These are phyloP conservation scores for Euphorbia tirucalli DNA, from an alignment of 345 rosid genomes.

Conservation along the genomic window DNA sequence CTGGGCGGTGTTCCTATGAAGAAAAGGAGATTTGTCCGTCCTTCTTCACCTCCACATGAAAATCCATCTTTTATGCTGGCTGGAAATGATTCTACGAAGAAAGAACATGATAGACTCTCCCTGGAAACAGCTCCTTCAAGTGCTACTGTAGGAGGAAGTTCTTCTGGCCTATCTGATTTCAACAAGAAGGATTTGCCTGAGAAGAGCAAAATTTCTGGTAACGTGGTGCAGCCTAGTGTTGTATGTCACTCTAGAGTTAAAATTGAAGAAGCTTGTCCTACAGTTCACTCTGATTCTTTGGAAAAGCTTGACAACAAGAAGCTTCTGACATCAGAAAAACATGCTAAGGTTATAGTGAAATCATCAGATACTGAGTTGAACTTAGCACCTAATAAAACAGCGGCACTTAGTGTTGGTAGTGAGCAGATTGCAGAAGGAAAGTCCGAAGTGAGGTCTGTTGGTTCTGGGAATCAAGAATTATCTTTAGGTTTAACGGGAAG, in stretches of 20 bases:
- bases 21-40: constrained; percentile 62
- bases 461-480: constrained; percentile 33
- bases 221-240: constrained; percentile 9
- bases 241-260: constrained; percentile 25
- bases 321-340: constrained; percentile 22
- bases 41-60: constrained; percentile 38
- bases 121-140: constrained; percentile 27
- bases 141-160: constrained; percentile 26
- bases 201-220: constrained; percentile 9
- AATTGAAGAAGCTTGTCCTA: constrained; percentile 31
- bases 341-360: constrained; percentile 10
- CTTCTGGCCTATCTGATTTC: constrained; percentile 25
- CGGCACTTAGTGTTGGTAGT: constrained; percentile 20
- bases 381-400: constrained; percentile 23
- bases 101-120: constrained; percentile 21
- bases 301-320: constrained; percentile 26
- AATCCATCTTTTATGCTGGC: constrained; percentile 19
- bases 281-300: constrained; percentile 27
- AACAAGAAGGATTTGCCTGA: constrained; percentile 8
- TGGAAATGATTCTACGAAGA: constrained; percentile 20
- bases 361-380: constrained; percentile 34
- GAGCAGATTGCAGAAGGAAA: constrained; percentile 28
- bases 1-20: constrained; percentile 64
- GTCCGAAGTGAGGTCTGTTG: constrained; percentile 23
- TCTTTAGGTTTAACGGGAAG: constrained; percentile 32